Evolutionary conservation across 148 eudicot species (phyloP), one percentile per base, ranked within the genome.

Genomic region (Suaeda aralocaspica): DNA sequence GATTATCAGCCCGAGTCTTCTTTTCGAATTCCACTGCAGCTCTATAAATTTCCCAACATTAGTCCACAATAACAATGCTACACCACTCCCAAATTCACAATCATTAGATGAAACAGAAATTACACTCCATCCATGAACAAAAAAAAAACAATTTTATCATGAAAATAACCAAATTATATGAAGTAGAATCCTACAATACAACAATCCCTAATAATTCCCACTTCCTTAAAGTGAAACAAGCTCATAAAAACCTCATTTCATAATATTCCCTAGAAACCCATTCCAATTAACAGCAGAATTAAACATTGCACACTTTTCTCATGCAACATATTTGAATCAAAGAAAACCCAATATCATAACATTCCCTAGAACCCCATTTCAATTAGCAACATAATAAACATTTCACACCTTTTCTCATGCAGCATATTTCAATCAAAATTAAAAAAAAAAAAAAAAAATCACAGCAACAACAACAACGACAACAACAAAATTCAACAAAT

Each of bases 21-120:
- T 82, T 88, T 77, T 93, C 96, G 42, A 79, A 76, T 50, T 90
- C 90, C 63, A 93, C 60, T 3, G 96, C 96, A 67, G 86, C 87
- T 83, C 96, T 92, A 59, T 67, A 56, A 1, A 56, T 25, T 28
- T 29, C 56, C 5, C 45, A 36, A 22, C 42, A 44, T 5, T 59
- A 55, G 33, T 42, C 24, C 24, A 28, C 46, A 39, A 9, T n/a
- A 9, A 18, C 9, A 50, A 25, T 13, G 41, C 8, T 50, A 65
- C 22, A 42, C 9, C 24, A 9, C 3, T 25, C 21, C 19, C 25
- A 26, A 34, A 9, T 1, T 25, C 21, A 28, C 25, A 26, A 34
- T 36, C 19, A 15, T 46, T 46, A 46, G 9, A 28, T n/a, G 1
- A 46, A 13, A 12, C 4, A 46, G 8, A 36, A 36, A 8, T 36